Percentiles rank a stretch among this genome's conserved stretches.
Conservation (phyloP, 1,284 basidiomycete genomes). For the Papiliotrema terrestris region DNA sequence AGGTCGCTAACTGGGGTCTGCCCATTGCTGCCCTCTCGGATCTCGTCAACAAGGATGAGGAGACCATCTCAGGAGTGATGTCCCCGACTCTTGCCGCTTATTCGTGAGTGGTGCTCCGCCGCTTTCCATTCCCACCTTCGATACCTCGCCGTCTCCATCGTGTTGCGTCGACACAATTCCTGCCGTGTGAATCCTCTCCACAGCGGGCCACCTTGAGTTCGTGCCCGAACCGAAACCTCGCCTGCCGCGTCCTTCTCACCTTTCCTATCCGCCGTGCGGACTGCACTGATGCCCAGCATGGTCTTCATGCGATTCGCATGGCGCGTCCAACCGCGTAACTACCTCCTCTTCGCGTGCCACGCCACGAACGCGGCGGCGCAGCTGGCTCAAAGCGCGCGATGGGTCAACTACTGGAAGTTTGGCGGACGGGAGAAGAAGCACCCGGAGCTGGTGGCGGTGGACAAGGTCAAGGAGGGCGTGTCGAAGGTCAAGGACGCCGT, state of each 20-base stretch:
- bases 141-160: too few species aligned
- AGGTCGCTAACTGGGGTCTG: conserved; percentile 97
- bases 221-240: too few species aligned
- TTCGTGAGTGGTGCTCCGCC: conserved; percentile 71
- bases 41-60: conserved; percentile 79
- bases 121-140: too few species aligned
- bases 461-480: conserved; percentile 17
- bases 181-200: too few species aligned
- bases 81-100: conserved; percentile 81
- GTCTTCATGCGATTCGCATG: conserved; percentile 97
- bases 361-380: conserved; percentile 85
- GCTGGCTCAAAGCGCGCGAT: conserved; percentile 73
- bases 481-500: conserved; percentile 22
- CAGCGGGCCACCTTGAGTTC: too few species aligned
- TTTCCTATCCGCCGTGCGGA: not conserved
- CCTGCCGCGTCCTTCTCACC: too few species aligned
- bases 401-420: conserved; percentile 75
- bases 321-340: conserved; percentile 91
- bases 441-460: conserved; percentile 17
- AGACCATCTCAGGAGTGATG: conserved; percentile 91
- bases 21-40: conserved; percentile 87
- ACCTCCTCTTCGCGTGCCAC: conserved; percentile 90
- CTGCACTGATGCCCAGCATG: conserved; percentile 54
- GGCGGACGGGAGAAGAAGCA: conserved; percentile 45
- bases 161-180: too few species aligned